Conservation (phyloP, 495 filamentous ascomycete species). For the Talaromyces trachyspermus region DNA sequence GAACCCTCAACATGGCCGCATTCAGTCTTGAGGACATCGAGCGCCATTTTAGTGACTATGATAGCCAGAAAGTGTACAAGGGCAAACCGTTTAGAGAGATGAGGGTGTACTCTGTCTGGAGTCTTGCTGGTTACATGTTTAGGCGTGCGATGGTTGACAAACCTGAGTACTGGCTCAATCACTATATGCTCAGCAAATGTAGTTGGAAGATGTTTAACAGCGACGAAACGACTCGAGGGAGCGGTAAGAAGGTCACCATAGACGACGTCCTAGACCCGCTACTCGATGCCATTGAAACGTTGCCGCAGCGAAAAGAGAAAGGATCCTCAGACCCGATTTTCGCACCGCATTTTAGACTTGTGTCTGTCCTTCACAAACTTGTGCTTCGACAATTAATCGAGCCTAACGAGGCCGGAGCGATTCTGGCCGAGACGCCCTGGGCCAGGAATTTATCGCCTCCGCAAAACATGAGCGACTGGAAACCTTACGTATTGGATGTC, state of each 20-base stretch:
- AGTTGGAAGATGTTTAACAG: conserved; percentile 87
- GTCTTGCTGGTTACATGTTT: conserved; percentile 75
- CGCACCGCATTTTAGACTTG: conserved; percentile 93
- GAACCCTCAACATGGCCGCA: conserved; percentile 87
- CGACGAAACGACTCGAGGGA: conserved; percentile 41
- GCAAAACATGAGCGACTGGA: conserved; percentile 59
- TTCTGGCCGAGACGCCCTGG: conserved; percentile 50
- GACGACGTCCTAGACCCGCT: conserved; percentile 62
- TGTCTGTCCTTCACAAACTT: conserved; percentile 80
- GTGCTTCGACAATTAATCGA: conserved; percentile 34
- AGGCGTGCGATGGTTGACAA: conserved; percentile 63
- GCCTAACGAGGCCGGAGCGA: conserved; percentile 43
- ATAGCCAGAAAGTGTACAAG: conserved; percentile 66
- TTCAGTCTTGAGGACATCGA: conserved; percentile 68
- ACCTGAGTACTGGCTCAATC: conserved; percentile 78
- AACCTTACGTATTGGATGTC: conserved; percentile 62
- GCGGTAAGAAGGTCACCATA: conserved; percentile 37
- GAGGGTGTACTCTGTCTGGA: conserved; percentile 72
- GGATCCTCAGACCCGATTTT: conserved; percentile 73
- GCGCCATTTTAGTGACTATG: conserved; percentile 64
- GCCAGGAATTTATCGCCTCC: conserved; percentile 42
- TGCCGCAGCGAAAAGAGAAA: conserved; percentile 74
- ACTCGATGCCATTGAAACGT: conserved; percentile 62
- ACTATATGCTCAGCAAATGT: conserved; percentile 90
- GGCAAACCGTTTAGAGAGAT: conserved; percentile 65